Conservation (phyloP, 2,329 filamentous ascomycete species). For the Aspergillus thermomutatus region DNA sequence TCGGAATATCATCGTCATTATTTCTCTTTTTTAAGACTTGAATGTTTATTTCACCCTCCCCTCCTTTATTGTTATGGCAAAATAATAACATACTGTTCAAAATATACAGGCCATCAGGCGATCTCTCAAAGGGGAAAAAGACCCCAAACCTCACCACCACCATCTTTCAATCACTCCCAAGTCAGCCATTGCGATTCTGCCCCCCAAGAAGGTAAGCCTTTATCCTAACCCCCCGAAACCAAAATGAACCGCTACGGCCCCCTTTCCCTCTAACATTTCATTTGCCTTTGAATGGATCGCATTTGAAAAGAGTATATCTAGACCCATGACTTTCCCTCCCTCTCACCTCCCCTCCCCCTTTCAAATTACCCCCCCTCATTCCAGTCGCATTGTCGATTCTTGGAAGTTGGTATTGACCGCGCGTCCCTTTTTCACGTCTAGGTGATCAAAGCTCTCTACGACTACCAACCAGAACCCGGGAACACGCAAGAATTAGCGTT, state of each 20-base stretch:
- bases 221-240: conserved; percentile 3
- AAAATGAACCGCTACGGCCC: neutral
- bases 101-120: conserved; percentile 67
- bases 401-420: conserved; percentile 15
- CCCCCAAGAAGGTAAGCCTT: conserved; percentile 74
- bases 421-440: conserved; percentile 39
- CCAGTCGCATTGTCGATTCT: conserved; percentile 3
- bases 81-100: conserved; percentile 3
- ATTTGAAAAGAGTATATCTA: neutral
- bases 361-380: conserved; percentile 4
- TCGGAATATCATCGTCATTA: neutral
- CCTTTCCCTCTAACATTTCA: neutral
- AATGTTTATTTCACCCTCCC: neutral
- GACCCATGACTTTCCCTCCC: conserved; percentile 2
- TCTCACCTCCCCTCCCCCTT: conserved; percentile 1
- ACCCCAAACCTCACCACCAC: conserved; percentile 49
- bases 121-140: conserved; percentile 88
- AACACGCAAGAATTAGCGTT: conserved; percentile 77
- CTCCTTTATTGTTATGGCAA: conserved; percentile 2
- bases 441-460: conserved; percentile 97
- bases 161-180: conserved; percentile 79
- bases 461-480: conserved; percentile 72
- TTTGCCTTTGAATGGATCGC: neutral
- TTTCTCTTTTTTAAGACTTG: neutral
- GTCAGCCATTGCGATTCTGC: conserved; percentile 81